Evolutionary conservation across 169 alveolate species (phyloP).

Genomic region (Plasmodium knowlesi): DNA sequence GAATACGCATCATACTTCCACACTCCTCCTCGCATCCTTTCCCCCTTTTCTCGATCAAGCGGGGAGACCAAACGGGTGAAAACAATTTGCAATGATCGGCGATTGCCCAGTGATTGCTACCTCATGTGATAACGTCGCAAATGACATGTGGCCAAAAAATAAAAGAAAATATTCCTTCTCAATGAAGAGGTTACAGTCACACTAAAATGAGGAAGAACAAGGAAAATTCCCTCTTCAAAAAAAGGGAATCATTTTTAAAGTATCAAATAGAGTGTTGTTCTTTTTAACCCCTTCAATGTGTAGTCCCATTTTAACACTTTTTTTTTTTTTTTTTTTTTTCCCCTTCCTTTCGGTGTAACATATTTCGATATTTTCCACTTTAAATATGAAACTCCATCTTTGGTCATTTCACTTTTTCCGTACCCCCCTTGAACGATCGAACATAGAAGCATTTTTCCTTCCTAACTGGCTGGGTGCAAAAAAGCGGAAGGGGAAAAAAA

Average conservation of each 20-base stretch:
- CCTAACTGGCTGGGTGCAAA: background rate
- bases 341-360: background rate
- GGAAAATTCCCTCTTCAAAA: background rate
- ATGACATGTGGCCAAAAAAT: background rate
- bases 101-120: background rate
- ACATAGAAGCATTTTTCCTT: background rate
- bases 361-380: background rate
- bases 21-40: background rate
- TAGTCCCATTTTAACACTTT: background rate
- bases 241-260: background rate
- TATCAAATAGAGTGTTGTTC: background rate
- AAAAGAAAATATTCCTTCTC: background rate
- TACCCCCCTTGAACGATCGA: background rate
- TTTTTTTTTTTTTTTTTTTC: too few relatives aligned
- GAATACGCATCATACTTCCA: background rate
- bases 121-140: background rate
- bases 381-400: background rate
- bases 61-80: background rate
- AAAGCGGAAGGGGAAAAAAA: background rate
- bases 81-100: background rate
- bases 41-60: background rate
- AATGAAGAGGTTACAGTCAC: background rate
- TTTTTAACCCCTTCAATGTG: background rate
- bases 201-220: background rate
- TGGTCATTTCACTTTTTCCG: background rate